Evolutionary conservation across 139 green algal species (phyloP).

Genomic region (Tetradesmus lagerheimii): DNA sequence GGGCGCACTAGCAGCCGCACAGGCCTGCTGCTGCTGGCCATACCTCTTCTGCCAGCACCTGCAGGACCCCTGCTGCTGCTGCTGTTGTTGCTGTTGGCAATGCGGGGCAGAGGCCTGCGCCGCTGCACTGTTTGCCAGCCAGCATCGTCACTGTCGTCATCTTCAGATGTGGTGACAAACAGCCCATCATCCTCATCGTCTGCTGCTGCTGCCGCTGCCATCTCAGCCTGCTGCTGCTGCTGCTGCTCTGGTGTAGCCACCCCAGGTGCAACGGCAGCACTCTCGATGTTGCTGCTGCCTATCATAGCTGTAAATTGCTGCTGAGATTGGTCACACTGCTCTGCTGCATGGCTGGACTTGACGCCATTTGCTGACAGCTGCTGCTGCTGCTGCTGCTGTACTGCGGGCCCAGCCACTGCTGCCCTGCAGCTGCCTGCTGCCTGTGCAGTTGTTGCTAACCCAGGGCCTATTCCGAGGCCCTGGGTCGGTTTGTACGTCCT

Average conservation of each 20-base stretch:
- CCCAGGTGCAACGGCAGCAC: background rate
- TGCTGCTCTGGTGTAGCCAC: background rate
- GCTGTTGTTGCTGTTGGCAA: background rate
- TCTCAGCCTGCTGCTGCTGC: constrained; percentile 6
- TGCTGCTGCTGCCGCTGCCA: background rate
- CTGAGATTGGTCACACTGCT: background rate
- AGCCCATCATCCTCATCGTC: background rate
- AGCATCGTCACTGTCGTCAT: background rate
- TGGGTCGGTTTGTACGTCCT: background rate
- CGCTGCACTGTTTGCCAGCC: background rate
- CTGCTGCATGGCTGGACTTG: background rate
- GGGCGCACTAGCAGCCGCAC: background rate
- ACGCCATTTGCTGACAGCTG: background rate
- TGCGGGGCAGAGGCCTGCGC: background rate
- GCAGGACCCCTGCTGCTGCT: background rate
- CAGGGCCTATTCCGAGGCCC: background rate
- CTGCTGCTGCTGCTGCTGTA: background rate
- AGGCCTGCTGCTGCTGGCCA: background rate
- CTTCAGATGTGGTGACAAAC: background rate
- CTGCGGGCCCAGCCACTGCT: background rate
- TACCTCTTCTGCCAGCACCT: background rate
- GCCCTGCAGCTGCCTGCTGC: background rate
- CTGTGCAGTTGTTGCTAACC: background rate
- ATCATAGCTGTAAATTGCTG: background rate
- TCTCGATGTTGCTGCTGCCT: background rate